A percentile compares a stretch with the other conserved stretches of the same genome.
Conservation (phyloP, 768 basidiomycete genomes). For the Cyathus striatus region DNA sequence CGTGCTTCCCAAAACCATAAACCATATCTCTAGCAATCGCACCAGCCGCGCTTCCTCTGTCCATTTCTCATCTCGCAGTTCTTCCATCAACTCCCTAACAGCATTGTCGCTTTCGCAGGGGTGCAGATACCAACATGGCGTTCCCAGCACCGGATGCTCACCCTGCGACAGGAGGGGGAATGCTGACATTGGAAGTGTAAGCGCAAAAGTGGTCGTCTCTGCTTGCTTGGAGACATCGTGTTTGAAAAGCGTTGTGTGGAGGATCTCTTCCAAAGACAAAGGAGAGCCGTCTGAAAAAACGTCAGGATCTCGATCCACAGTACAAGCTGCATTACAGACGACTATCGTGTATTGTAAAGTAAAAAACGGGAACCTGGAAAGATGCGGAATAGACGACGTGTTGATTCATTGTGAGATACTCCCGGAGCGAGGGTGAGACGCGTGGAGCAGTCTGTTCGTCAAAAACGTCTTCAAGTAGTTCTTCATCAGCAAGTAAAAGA, state of each 20-base stretch:
- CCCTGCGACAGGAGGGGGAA: constrained; percentile 84
- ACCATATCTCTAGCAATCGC: constrained; percentile 73
- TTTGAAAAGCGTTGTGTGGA: constrained; percentile 58
- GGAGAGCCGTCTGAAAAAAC: constrained; percentile 55
- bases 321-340: constrained; percentile 44
- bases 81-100: constrained; percentile 64
- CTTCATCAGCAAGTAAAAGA: too few species aligned
- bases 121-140: constrained; percentile 81
- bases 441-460: constrained; percentile 14
- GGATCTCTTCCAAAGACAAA: constrained; percentile 49
- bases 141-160: constrained; percentile 77
- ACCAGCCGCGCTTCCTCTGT: constrained; percentile 23
- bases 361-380: constrained; percentile 80
- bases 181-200: constrained; percentile 42
- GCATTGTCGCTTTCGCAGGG: constrained; percentile 73
- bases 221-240: constrained; percentile 35
- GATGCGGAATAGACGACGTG: constrained; percentile 74
- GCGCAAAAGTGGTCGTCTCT: constrained; percentile 46
- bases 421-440: constrained; percentile 11
- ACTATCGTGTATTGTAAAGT: constrained; percentile 64
- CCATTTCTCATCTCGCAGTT: constrained; percentile 26
- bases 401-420: constrained; percentile 47
- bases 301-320: constrained; percentile 6
- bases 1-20: constrained; percentile 58
- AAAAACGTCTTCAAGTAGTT: too few species aligned